Conservation (phyloP, 2,329 filamentous ascomycete genomes). For the Sporothrix dimorphospora region DNA sequence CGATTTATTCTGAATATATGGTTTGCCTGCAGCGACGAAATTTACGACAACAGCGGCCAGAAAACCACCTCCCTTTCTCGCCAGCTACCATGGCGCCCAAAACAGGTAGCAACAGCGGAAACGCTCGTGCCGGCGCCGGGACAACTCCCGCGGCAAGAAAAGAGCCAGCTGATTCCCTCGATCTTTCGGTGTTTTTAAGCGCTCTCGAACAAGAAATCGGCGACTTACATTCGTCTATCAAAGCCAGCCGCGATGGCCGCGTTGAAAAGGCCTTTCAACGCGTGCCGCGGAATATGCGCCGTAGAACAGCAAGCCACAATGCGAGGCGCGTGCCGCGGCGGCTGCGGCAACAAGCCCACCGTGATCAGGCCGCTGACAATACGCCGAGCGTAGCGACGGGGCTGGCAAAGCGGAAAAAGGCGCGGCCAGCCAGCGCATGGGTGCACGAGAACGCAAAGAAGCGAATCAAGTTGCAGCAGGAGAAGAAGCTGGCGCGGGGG, state of each 20-base stretch:
- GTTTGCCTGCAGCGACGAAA: neutral
- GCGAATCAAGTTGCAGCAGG: constrained; percentile 36
- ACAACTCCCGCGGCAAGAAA: neutral
- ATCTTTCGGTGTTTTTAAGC: constrained; percentile 81
- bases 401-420: constrained; percentile 54
- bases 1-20: neutral
- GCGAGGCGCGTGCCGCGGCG: constrained; percentile 83
- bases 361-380: constrained; percentile 85
- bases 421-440: constrained; percentile 30
- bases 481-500: constrained; percentile 27
- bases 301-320: constrained; percentile 94
- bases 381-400: constrained; percentile 71
- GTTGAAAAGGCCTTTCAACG: constrained; percentile 73
- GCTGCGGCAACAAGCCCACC: constrained; percentile 68
- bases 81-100: neutral
- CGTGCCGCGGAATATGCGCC: constrained; percentile 80
- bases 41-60: neutral
- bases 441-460: constrained; percentile 39
- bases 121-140: neutral
- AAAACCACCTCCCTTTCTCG: neutral
- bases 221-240: constrained; percentile 82
- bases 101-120: neutral
- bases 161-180: constrained; percentile 70
- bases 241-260: constrained; percentile 62
- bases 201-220: constrained; percentile 88